A percentile compares a stretch with the other conserved stretches of the same genome.
phyloP scores from a whole-genome alignment of 148 eudicot species.

The Spergularia marina region DNA sequence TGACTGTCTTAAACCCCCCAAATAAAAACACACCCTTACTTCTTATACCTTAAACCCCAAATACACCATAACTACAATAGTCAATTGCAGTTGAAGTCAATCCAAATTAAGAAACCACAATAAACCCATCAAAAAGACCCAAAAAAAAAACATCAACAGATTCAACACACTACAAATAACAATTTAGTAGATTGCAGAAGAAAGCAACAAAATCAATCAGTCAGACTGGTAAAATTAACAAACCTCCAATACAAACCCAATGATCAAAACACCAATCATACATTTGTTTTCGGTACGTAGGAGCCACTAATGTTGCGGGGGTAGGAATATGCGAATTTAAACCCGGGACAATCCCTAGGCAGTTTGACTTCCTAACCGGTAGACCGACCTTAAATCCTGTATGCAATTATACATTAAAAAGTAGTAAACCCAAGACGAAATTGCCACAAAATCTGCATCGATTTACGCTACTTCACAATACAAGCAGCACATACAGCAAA shows the following conservation, averaged over 20 bases:
- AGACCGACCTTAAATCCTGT: too few relatives aligned
- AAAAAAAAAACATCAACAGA: not conserved
- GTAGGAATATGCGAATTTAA: too few relatives aligned
- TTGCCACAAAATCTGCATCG: too few relatives aligned
- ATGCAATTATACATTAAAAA: not conserved
- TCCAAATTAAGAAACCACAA: slow-evolving; percentile 11
- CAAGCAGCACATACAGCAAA: not conserved
- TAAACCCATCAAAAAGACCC: not conserved
- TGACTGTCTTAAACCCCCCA: not conserved
- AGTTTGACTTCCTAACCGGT: too few relatives aligned
- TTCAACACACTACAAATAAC: not conserved
- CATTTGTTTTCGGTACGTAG: too few relatives aligned
- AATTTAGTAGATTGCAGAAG: not conserved
- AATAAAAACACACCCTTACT: not conserved
- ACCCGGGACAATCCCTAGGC: too few relatives aligned
- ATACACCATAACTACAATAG: not conserved
- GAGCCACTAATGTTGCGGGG: too few relatives aligned
- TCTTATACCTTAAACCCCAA: slow-evolving; percentile 8
- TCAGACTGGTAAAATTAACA: too few relatives aligned
- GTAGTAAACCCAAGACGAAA: too few relatives aligned
- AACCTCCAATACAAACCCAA: not conserved
- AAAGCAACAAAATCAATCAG: not conserved
- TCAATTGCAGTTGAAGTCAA: not conserved
- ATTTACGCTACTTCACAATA: not conserved
- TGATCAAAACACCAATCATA: not conserved